A percentile compares a stretch with the other conserved stretches of the same genome.
phyloP scores from a whole-genome alignment of 2,329 filamentous ascomycete species.

The Nannizziopsis arthrosporioides region DNA sequence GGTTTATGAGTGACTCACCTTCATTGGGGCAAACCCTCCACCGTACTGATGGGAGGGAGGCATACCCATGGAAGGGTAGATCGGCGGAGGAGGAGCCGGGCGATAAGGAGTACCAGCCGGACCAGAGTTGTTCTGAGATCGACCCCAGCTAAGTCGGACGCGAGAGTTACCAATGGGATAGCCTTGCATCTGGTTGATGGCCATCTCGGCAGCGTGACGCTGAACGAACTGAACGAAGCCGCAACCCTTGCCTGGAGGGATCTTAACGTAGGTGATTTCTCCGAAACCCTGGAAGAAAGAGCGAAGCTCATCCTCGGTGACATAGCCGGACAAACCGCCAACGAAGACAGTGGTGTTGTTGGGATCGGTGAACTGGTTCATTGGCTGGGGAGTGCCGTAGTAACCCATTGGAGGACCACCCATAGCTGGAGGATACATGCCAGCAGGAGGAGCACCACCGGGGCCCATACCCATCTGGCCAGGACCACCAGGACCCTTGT shows the following conservation, averaged over 20 bases:
- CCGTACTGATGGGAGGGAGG: slow-evolving; percentile 50
- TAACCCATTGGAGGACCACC: slow-evolving; percentile 54
- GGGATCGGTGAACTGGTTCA: slow-evolving; percentile 99
- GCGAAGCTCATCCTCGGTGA: slow-evolving; percentile 97
- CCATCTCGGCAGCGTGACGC: slow-evolving; percentile 97
- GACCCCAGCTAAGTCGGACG: slow-evolving; percentile 92
- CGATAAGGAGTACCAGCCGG: slow-evolving; percentile 92
- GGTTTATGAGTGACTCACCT: slow-evolving; percentile 35
- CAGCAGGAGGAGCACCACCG: slow-evolving; percentile 36
- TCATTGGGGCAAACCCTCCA: slow-evolving; percentile 55
- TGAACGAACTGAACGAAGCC: slow-evolving; percentile 99
- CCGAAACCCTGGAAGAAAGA: slow-evolving; percentile 99
- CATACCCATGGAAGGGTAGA: slow-evolving; percentile 60
- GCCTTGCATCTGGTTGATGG: slow-evolving; percentile 99
- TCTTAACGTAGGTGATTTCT: slow-evolving; percentile 99
- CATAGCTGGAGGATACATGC: slow-evolving; percentile 55
- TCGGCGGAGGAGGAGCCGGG: slow-evolving; percentile 71
- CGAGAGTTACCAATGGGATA: slow-evolving; percentile 98
- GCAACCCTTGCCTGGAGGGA: slow-evolving; percentile 95
- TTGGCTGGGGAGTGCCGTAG: slow-evolving; percentile 60
- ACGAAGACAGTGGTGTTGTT: slow-evolving; percentile 99
- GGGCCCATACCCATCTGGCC: slow-evolving; percentile 41
- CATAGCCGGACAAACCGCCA: slow-evolving; percentile 89
- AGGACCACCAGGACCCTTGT: slow-evolving; percentile 47
- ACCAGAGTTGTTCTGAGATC: slow-evolving; percentile 97